Evolutionary conservation across 1,284 basidiomycete species (phyloP).

Genomic region (Ganoderma meredithae): DNA sequence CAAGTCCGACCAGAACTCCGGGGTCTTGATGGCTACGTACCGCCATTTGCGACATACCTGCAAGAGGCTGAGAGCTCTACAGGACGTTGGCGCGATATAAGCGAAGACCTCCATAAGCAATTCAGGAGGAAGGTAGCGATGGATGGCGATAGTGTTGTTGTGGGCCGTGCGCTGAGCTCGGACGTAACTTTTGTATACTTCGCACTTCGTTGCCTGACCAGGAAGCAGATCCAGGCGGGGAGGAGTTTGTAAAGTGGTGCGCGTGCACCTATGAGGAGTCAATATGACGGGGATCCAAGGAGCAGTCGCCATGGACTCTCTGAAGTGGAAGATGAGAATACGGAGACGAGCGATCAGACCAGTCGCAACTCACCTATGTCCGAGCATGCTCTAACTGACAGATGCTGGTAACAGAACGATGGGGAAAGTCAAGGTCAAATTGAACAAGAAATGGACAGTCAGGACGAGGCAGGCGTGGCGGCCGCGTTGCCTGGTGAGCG

Average conservation of each 20-base stretch:
- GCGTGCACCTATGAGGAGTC: neutral
- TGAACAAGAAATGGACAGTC: neutral
- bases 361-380: neutral
- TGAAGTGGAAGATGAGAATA: neutral
- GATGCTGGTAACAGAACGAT: neutral
- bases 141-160: slow-evolving; percentile 4
- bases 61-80: neutral
- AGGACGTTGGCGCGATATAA: neutral
- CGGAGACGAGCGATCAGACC: neutral
- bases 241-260: neutral
- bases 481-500: neutral
- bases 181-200: slow-evolving; percentile 6
- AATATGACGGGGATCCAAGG: neutral
- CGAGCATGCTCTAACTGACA: neutral
- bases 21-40: slow-evolving; percentile 3
- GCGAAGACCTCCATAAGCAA: slow-evolving; percentile 10
- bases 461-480: neutral
- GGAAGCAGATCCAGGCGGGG: neutral
- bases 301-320: neutral
- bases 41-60: slow-evolving; percentile 14
- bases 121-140: slow-evolving; percentile 9
- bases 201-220: neutral
- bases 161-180: slow-evolving; percentile 1
- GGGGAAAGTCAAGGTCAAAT: neutral
- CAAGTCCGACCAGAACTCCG: slow-evolving; percentile 12